Base-by-base conservation (phyloP, 805 yeast species). In the Diddensiella santjacobensis region DNA sequence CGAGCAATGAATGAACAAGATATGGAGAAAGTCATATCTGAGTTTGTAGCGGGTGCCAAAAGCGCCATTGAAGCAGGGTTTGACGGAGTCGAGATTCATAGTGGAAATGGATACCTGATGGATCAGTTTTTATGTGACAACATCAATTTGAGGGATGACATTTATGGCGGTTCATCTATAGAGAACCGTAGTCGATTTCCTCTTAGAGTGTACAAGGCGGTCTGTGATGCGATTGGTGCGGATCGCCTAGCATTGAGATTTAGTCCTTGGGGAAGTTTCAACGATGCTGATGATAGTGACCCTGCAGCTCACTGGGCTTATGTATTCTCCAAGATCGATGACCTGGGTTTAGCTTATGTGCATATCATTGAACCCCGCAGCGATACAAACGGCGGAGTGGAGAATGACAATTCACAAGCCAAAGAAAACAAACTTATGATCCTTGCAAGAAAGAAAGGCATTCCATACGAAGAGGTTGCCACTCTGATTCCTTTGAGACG, bases 11-110 rank as follows among this genome's bases (percentile, higher is more conserved):
- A 75, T 2, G 53, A 44, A 2, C 66, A 59, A 2, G 78, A 79
- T 41, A 71, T 83, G 50, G 58, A 72, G 38, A 60, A 64, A 1
- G 48, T 72, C 30, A 68, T 75, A 13, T 58, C 70, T 23, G 66
- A 66, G n/a, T 83, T 71, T 60, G 79, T 69, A 10, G 55, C 55
- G 1, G 82, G 84, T 15, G 82, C 84, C 1, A 66, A 68, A 49
- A 70, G 72, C 53, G 79, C 85, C 2, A 65, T 73, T 33, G 70
- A 66, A 3, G 72, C 80, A 11, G 79, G 81, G 0, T 74, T 77
- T 44, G 88, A 83, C 62, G 81, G 82, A 55, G 75, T 84, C 37
- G 87, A 81, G 58, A 68, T 82, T 51, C 86, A 83, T 62, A 71
- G 70, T 24, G 87, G 87, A 22, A 78, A 81, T 59, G 86, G 86